Conservation (phyloP, 2,329 filamentous ascomycete species). For the Sarocladium oryzae region DNA sequence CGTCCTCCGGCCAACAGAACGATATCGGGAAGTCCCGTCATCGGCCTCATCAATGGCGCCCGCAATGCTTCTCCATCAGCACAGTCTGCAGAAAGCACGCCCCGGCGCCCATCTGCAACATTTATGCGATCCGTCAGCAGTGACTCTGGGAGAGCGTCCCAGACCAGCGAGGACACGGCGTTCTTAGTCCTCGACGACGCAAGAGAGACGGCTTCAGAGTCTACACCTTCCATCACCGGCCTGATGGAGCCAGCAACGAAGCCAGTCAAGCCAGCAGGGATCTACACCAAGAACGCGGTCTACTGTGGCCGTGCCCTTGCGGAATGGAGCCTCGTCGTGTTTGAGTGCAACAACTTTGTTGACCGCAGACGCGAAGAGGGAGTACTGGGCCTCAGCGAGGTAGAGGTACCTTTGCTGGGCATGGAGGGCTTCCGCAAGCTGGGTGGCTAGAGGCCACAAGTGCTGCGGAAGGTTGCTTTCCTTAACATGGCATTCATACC, state of each 20-base stretch:
- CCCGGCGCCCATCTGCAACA: constrained; percentile 14
- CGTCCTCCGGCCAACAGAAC: constrained; percentile 39
- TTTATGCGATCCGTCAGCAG: constrained; percentile 16
- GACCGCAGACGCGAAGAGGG: constrained; percentile 71
- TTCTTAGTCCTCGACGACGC: background rate
- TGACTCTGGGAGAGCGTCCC: constrained; percentile 12
- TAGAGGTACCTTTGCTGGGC: constrained; percentile 49
- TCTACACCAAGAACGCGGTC: constrained; percentile 40
- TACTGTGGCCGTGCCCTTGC: constrained; percentile 69
- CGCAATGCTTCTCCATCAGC: constrained; percentile 39
- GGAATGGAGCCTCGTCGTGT: constrained; percentile 70
- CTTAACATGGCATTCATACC: background rate
- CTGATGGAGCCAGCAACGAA: constrained; percentile 24
- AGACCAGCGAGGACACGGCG: constrained; percentile 14
- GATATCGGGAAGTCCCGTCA: constrained; percentile 38
- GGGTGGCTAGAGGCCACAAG: constrained; percentile 19
- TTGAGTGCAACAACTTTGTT: constrained; percentile 76
- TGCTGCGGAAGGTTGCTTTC: background rate
- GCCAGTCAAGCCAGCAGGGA: constrained; percentile 39
- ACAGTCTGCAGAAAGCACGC: constrained; percentile 23
- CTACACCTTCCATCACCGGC: background rate
- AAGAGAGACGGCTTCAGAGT: background rate
- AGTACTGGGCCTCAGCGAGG: constrained; percentile 55
- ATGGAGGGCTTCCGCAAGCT: constrained; percentile 36
- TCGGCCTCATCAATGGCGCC: constrained; percentile 43